Conservation (phyloP, 2,329 filamentous ascomycete species). For the Colletotrichum lupini region DNA sequence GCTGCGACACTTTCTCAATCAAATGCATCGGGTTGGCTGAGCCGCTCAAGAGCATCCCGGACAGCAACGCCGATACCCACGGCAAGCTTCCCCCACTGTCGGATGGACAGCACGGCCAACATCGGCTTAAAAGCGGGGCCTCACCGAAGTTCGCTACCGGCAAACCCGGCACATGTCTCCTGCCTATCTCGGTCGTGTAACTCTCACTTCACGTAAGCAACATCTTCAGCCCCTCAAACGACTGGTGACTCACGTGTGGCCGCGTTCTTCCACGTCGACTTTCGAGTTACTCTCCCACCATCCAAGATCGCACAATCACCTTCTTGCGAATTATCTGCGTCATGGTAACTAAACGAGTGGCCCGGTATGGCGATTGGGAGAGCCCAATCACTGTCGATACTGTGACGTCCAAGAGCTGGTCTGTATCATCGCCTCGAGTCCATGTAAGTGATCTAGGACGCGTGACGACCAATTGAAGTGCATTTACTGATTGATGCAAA, state of each 20-base stretch:
- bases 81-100: neutral
- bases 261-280: neutral
- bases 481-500: constrained; percentile 29
- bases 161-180: neutral
- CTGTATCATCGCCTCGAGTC: constrained; percentile 48
- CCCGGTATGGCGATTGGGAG: constrained; percentile 52
- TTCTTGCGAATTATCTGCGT: neutral
- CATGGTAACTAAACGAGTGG: constrained; percentile 42
- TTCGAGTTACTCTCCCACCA: neutral
- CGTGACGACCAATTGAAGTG: neutral
- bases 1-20: too few species aligned
- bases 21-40: too few species aligned
- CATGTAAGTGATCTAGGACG: constrained; percentile 41
- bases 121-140: neutral
- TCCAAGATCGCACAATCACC: too few species aligned
- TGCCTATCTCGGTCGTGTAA: neutral
- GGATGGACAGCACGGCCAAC: neutral
- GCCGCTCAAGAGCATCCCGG: too few species aligned
- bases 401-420: constrained; percentile 47
- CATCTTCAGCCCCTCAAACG: neutral
- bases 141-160: neutral
- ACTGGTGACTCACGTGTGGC: neutral
- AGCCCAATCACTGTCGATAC: constrained; percentile 51
- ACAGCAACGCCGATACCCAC: neutral
- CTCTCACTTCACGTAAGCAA: neutral